Base-by-base conservation (phyloP, 2,329 filamentous ascomycete species). In the Aspergillus terreus region DNA sequence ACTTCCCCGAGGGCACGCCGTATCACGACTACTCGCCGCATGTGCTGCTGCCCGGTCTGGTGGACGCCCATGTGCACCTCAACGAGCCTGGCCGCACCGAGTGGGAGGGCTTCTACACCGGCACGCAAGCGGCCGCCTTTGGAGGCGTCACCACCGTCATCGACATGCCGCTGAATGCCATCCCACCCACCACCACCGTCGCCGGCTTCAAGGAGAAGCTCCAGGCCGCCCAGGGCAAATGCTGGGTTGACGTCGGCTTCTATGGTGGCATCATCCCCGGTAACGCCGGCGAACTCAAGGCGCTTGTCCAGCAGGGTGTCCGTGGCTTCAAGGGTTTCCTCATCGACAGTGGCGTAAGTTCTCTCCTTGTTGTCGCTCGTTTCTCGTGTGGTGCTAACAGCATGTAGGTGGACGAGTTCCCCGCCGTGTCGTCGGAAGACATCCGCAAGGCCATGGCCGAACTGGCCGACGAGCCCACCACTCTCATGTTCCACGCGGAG, bases 241-340 rank as follows among this genome's bases (percentile, higher is more conserved):
- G 92, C 74, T 99, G 92, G 92, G 90, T 97, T 23, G 94, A 97
- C 63, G 92, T 97, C n/a, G 94, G 91, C 27, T 97, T 99, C 72
- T 97, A 97, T 68, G 94, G 94, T 23, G 94, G 94, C 30, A 84
- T 97, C 36, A 85, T 99, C 44, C 94, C 94, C 3, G 94, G 92
- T 1, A 99, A 99, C 66, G 82, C 85, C 2, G 71, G 81, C 10
- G 85, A 97, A 64, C 75, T 99, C 50, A 83, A 89, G 61, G 86
- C 85, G 0, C 78, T 99, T 4, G 88, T 97, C 1, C 81, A 89
- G 51, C 87, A 84, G 38, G 94, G 94, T 49, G 92, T 97, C 10
- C 81, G 92, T 58, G 94, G 94, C 11, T 97, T 99, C 80, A 99
- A 99, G 74, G 92, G 92, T 1, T 99, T 99, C 71, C 74, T 99